phyloP scores from a whole-genome alignment of 768 basidiomycete genomes.

The Phylloporus sp. region DNA sequence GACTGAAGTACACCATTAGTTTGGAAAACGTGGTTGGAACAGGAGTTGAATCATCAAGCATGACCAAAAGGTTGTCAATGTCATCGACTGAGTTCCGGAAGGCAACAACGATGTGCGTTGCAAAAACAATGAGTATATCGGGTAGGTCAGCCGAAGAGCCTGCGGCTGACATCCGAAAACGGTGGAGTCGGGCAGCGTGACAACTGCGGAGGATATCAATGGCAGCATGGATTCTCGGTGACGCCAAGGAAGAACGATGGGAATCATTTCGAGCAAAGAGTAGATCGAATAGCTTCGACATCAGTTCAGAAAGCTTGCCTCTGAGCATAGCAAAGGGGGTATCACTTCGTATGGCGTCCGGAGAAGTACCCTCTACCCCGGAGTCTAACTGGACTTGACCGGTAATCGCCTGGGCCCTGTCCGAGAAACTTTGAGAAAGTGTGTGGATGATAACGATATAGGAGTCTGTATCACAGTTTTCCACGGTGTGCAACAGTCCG shows the following conservation, averaged over 20 bases:
- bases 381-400: neutral
- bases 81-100: slow-evolving; percentile 8
- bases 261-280: slow-evolving; percentile 10
- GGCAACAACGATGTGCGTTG: slow-evolving; percentile 17
- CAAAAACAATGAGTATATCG: slow-evolving; percentile 23
- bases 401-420: neutral
- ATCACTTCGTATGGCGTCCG: neutral
- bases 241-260: neutral
- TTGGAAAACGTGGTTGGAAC: slow-evolving; percentile 29
- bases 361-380: neutral
- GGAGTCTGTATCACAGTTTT: slow-evolving; percentile 28
- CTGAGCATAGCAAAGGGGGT: slow-evolving; percentile 7
- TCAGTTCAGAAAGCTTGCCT: slow-evolving; percentile 18
- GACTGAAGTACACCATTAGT: slow-evolving; percentile 23
- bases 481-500: slow-evolving; percentile 33
- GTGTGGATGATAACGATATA: slow-evolving; percentile 31
- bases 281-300: slow-evolving; percentile 22
- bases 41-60: slow-evolving; percentile 29
- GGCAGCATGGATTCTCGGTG: slow-evolving; percentile 9
- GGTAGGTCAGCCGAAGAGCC: slow-evolving; percentile 16
- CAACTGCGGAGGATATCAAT: slow-evolving; percentile 29
- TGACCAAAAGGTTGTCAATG: slow-evolving; percentile 15
- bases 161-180: slow-evolving; percentile 3
- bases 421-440: slow-evolving; percentile 24
- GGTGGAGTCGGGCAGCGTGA: slow-evolving; percentile 17